Base-by-base conservation (phyloP, 2,329 filamentous ascomycete genomes). In the Onygenales sp. region DNA sequence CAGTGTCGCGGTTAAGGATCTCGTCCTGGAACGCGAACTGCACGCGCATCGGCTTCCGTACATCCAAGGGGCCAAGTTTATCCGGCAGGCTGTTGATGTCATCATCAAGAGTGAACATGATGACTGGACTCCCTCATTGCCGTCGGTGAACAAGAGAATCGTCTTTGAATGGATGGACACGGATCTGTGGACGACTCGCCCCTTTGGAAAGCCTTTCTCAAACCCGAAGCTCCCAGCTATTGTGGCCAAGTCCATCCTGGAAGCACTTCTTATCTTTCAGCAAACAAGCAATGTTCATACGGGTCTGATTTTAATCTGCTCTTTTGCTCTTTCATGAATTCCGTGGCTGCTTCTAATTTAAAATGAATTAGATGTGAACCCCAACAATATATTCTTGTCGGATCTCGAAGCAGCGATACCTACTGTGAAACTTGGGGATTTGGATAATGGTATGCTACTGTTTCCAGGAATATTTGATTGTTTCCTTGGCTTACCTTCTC, bases 161-260 rank as follows among this genome's bases (percentile, higher is more conserved):
- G 55, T 53, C 13, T 38, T 57, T 10, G 53, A 54, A 27, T 57
- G 51, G 54, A 57, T 57, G 53, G 51, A 54, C 47, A 57, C 51
- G 9, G 55, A 55, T 48, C 14, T 57, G 27, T 57, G 56, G 54
- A 47, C 42, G 36, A 27, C 46, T 14, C 51, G 51, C 31, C 54
- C 54, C 3, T 55, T 54, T 35, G 51, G 54, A 21, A 54, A 54
- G 36, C 54, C 51, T n/a, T 57, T 57, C 49, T 35, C 51, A 43
- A 57, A 57, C 21, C 54, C 54, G 21, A 52, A 54, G 8, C 46
- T 56, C 44, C 56, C 54, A 13, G 35, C 36, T 1, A 52, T 57
- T 56, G 55, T 57, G 21, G 41, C 38, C 33, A 55, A 44, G 27
- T 57, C 55, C 17, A 51, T 54, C 27, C 43, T 55, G n/a, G 46